These are phyloP conservation scores for Phytophthora citrophthora DNA, from an alignment of 352 stramenopile species.

Conservation along the genomic window DNA sequence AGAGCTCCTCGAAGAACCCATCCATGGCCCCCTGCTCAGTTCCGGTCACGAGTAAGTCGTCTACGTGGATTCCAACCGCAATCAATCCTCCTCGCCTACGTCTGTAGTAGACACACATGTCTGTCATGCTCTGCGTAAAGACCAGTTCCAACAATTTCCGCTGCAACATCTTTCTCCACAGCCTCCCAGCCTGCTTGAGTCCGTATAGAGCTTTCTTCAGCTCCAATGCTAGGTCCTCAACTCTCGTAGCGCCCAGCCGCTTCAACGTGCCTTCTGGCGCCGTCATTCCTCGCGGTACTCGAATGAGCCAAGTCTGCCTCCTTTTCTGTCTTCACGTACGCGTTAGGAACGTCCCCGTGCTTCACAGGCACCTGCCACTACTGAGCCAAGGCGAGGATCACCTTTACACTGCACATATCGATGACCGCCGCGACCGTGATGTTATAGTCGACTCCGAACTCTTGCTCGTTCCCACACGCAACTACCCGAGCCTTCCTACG, in stretches of 20 bases:
- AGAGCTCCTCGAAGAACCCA: not conserved
- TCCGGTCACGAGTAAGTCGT: not conserved
- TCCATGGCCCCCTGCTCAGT: not conserved
- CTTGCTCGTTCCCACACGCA: conserved; percentile 25
- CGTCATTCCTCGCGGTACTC: too few species aligned
- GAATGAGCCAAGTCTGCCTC: conserved; percentile 17
- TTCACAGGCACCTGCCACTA: conserved; percentile 18
- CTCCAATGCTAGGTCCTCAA: too few species aligned
- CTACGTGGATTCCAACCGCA: not conserved
- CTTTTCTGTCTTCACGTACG: conserved; percentile 34
- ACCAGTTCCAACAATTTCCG: too few species aligned
- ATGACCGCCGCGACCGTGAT: not conserved
- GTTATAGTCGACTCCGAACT: conserved; percentile 22
- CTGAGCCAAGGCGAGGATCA: not conserved
- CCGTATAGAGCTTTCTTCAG: too few species aligned
- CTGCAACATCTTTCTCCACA: too few species aligned
- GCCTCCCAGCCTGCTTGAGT: too few species aligned
- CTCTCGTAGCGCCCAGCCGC: too few species aligned
- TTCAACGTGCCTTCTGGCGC: too few species aligned
- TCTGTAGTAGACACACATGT: not conserved
- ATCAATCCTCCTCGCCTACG: not conserved
- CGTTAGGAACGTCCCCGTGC: conserved; percentile 38
- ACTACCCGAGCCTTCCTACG: conserved; percentile 27
- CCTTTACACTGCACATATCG: conserved; percentile 1
- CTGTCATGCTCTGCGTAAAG: too few species aligned